Percentiles rank a stretch among this genome's conserved stretches.
Evolutionary conservation across 2,329 filamentous ascomycete genomes (phyloP).

Genomic region (Cordyceps fumosorosea): DNA sequence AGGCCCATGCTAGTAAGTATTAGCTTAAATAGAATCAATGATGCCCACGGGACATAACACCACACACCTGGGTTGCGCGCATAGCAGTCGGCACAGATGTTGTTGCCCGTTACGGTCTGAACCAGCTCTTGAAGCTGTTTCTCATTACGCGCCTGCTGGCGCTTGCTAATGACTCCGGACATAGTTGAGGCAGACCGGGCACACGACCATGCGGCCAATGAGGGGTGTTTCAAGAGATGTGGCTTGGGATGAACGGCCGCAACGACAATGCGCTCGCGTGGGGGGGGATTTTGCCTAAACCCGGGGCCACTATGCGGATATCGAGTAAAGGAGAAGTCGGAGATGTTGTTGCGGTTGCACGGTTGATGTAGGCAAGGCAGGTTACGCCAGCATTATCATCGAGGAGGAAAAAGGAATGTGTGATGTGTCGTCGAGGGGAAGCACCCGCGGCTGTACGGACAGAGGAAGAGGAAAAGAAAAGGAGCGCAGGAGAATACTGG

Average conservation of each 20-base stretch:
- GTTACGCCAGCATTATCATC: constrained; percentile 6
- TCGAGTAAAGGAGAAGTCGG: neutral
- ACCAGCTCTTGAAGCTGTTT: constrained; percentile 84
- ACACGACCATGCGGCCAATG: neutral
- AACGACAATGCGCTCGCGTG: neutral
- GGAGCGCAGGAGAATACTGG: neutral
- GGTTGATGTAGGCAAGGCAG: neutral
- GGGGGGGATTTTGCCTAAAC: neutral
- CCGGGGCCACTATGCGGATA: neutral
- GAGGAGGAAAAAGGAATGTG: constrained; percentile 2
- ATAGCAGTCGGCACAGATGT: constrained; percentile 87
- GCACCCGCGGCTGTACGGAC: neutral
- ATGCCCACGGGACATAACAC: constrained; percentile 13
- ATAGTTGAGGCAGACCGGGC: constrained; percentile 35
- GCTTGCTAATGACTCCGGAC: constrained; percentile 78
- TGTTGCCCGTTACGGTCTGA: constrained; percentile 76
- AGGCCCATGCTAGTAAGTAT: constrained; percentile 70
- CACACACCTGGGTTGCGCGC: constrained; percentile 80
- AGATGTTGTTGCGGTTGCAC: neutral
- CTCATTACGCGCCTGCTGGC: constrained; percentile 96
- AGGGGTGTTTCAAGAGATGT: neutral
- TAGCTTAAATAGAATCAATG: constrained; percentile 18
- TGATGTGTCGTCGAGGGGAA: neutral
- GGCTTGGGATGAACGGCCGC: neutral
- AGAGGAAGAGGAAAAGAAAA: neutral